A percentile compares a stretch with the other conserved stretches of the same genome.
Evolutionary conservation across 345 rosid genomes (phyloP).

Genomic region (Chamaenerion angustifolium): DNA sequence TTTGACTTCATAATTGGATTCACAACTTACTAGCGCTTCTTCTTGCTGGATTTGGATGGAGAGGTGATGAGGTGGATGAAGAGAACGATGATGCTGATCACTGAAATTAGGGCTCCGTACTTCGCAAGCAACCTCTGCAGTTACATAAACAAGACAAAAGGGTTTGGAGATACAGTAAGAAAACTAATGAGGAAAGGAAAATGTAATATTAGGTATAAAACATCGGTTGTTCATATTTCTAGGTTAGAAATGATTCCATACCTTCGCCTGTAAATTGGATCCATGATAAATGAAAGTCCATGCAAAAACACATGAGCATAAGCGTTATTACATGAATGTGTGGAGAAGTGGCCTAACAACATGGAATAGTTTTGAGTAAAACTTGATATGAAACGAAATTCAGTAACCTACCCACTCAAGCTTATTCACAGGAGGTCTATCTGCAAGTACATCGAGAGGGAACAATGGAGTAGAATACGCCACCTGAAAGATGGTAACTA

Average conservation of each 20-base stretch:
- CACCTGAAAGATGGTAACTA: constrained; percentile 26
- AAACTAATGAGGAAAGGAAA: background rate
- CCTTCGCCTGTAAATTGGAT: constrained; percentile 65
- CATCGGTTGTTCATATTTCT: background rate
- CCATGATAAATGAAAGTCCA: constrained; percentile 20
- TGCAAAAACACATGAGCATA: constrained; percentile 17
- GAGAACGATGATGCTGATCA: constrained; percentile 52
- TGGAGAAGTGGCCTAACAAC: background rate
- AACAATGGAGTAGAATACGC: constrained; percentile 73
- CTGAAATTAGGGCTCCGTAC: constrained; percentile 82
- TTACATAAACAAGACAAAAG: background rate
- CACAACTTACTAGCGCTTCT: constrained; percentile 42
- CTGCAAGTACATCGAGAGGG: constrained; percentile 83
- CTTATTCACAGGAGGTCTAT: constrained; percentile 53
- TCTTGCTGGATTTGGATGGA: constrained; percentile 86
- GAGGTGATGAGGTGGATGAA: constrained; percentile 50
- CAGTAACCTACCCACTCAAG: constrained; percentile 43
- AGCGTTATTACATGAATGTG: constrained; percentile 7
- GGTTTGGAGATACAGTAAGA: background rate
- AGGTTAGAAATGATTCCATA: constrained; percentile 13
- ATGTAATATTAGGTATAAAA: background rate
- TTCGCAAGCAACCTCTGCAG: constrained; percentile 72
- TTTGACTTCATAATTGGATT: no score
- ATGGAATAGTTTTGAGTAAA: background rate
- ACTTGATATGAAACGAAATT: background rate